phyloP scores from a whole-genome alignment of 306 rosid species.

The Quercus cerris region DNA sequence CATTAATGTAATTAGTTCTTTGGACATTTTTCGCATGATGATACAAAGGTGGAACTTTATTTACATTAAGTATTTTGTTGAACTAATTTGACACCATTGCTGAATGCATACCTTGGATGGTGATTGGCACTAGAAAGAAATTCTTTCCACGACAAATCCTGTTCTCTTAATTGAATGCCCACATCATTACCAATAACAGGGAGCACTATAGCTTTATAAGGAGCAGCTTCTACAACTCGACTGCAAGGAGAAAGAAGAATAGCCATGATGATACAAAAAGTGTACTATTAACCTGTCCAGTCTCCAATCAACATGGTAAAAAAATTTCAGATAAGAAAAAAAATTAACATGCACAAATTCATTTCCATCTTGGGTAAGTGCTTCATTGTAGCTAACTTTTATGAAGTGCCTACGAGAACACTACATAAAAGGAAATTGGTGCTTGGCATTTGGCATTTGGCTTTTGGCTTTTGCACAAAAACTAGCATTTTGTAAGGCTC shows the following conservation, averaged over 20 bases:
- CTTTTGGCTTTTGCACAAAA: not conserved
- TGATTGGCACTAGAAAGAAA: too few species aligned
- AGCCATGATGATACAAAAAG: constrained; percentile 1
- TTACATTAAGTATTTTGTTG: not conserved
- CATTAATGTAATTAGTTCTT: not conserved
- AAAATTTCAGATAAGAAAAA: not conserved
- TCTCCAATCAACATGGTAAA: not conserved
- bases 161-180: constrained; percentile 54
- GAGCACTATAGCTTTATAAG: constrained; percentile 66
- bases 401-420: not conserved
- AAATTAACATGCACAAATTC: not conserved
- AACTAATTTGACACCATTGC: not conserved
- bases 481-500: not conserved
- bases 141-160: constrained; percentile 26
- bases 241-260: constrained; percentile 42
- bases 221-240: constrained; percentile 66
- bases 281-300: constrained; percentile 1
- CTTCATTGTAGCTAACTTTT: not conserved
- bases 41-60: not conserved
- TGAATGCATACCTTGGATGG: not conserved
- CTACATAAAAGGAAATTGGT: not conserved
- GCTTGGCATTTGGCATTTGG: not conserved
- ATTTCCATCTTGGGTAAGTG: not conserved
- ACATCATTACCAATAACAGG: constrained; percentile 57
- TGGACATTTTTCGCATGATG: not conserved